Percentiles rank a stretch among this genome's conserved stretches.
Evolutionary conservation across 441 rosid genomes (phyloP).

Genomic region (Euphorbia corollata): DNA sequence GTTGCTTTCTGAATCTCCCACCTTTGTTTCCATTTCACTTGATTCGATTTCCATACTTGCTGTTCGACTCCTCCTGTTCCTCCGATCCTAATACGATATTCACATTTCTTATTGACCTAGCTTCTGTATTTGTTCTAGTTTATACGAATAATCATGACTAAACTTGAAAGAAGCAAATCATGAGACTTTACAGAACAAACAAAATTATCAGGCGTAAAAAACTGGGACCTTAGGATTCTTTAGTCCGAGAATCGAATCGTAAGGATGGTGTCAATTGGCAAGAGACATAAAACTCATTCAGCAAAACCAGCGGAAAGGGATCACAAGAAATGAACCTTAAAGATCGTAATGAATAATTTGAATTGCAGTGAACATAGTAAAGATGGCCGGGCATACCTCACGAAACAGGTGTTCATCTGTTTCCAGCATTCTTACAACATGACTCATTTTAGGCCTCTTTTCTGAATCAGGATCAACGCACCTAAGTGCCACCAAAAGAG

Average conservation of each 20-base stretch:
- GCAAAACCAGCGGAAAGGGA: neutral
- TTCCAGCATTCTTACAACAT: slow-evolving; percentile 84
- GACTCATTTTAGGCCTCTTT: slow-evolving; percentile 89
- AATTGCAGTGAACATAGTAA: too few relatives aligned
- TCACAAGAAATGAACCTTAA: neutral
- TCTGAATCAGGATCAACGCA: slow-evolving; percentile 85
- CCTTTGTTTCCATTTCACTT: too few relatives aligned
- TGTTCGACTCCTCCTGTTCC: slow-evolving; percentile 61
- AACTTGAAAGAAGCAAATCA: neutral
- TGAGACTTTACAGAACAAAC: too few relatives aligned
- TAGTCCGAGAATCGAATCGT: neutral
- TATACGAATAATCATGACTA: neutral
- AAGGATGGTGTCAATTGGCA: neutral
- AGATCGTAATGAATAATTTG: too few relatives aligned
- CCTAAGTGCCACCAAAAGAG: slow-evolving; percentile 72
- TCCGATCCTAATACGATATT: slow-evolving; percentile 49
- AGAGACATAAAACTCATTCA: neutral
- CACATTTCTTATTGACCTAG: neutral
- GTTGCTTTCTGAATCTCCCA: too few relatives aligned
- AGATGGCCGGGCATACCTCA: slow-evolving; percentile 37
- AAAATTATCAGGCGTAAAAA: too few relatives aligned
- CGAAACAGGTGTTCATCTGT: slow-evolving; percentile 68
- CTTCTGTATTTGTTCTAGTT: neutral
- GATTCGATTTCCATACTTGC: slow-evolving; percentile 52
- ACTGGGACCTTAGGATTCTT: too few relatives aligned